Percentiles rank a stretch among this genome's conserved stretches.
Conservation (phyloP, 352 stramenopile species). For the Phytophthora pluvialis region DNA sequence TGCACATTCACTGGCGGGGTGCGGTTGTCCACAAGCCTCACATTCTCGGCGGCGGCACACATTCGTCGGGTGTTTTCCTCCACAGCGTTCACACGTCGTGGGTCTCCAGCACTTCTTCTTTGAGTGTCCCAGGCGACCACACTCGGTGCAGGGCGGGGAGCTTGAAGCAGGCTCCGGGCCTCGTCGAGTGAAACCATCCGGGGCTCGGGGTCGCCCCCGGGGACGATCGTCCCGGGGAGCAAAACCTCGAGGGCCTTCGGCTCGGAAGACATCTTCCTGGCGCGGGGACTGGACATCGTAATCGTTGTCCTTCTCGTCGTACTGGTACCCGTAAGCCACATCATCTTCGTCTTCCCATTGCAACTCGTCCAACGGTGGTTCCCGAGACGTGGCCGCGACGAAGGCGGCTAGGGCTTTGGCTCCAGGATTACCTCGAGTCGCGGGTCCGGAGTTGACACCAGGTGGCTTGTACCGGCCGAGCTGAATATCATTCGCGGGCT, state of each 20-base stretch:
- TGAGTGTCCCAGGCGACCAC: not conserved
- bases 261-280: too few relatives aligned
- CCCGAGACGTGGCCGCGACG: too few relatives aligned
- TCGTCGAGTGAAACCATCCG: not conserved
- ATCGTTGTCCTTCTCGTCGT: not conserved
- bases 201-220: too few relatives aligned
- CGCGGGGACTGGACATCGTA: not conserved
- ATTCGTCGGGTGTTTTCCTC: constrained; percentile 2
- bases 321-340: not conserved
- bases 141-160: not conserved
- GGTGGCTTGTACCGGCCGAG: constrained; percentile 4
- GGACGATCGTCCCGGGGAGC: not conserved
- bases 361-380: not conserved
- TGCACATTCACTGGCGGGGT: not conserved
- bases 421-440: not conserved
- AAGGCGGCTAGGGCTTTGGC: not conserved
- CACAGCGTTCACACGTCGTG: constrained; percentile 8
- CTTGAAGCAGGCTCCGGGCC: not conserved
- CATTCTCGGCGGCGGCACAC: not conserved
- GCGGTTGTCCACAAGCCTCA: not conserved
- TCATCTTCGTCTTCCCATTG: not conserved
- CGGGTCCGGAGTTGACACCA: not conserved
- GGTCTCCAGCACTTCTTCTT: not conserved
- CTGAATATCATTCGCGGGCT: not conserved
- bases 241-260: too few relatives aligned